Conservation (phyloP, 164 flowering plant species). For the Vitis riparia region DNA sequence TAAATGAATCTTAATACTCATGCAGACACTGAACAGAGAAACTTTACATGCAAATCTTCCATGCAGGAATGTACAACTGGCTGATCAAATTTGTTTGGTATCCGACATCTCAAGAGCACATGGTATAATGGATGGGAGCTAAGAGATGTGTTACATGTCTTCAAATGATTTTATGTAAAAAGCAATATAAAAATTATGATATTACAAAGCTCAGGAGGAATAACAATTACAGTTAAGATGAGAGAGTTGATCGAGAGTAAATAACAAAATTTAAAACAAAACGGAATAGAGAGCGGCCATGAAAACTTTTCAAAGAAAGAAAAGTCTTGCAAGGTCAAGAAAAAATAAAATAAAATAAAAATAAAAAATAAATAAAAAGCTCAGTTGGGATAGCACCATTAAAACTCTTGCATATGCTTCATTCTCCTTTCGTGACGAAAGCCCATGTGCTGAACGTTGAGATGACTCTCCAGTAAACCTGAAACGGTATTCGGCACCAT, state of each 20-base stretch:
- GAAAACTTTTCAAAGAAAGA: neutral
- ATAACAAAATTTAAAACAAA: neutral
- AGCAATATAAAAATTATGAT: too few relatives aligned
- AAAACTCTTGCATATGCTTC: neutral
- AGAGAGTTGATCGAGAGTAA: constrained; percentile 11
- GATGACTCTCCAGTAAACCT: neutral
- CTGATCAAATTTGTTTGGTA: too few relatives aligned
- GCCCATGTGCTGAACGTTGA: neutral
- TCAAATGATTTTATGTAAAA: too few relatives aligned
- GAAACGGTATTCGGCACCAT: neutral
- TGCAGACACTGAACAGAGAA: too few relatives aligned
- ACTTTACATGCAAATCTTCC: too few relatives aligned
- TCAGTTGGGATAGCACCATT: constrained; percentile 34
- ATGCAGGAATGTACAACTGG: too few relatives aligned
- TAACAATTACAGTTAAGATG: constrained; percentile 16
- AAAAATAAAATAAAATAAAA: constrained; percentile 19
- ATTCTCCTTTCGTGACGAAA: constrained; percentile 4
- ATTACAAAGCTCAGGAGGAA: constrained; percentile 48
- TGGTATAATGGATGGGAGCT: too few relatives aligned
- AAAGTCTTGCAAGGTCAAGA: constrained; percentile 73
- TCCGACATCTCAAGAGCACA: too few relatives aligned
- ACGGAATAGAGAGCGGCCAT: constrained; percentile 6
- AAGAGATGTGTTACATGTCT: too few relatives aligned
- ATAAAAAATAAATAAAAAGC: constrained; percentile 16
- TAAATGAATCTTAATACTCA: too few relatives aligned